Base-by-base conservation (phyloP, 148 eudicot genomes). In the Pharnaceum exiguum region DNA sequence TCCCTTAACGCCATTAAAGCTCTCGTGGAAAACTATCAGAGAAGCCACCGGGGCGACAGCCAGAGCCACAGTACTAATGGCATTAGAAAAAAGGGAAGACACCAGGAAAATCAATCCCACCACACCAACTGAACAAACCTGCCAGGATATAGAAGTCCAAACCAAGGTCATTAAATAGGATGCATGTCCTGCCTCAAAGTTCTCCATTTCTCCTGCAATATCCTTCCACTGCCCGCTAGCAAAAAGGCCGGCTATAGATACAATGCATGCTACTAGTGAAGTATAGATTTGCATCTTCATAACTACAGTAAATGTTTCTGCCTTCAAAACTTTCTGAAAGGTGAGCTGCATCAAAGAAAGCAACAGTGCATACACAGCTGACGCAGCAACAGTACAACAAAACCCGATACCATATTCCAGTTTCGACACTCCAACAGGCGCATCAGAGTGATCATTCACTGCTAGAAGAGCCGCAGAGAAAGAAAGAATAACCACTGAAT, bases 61-160 rank as follows among this genome's bases (percentile, higher is more conserved):
- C 22, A 73, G 23, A 40, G 78, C 69, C 49, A 60, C 71, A n/a
- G 66, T 69, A 46, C 69, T 65, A 24, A 58, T 28, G 2, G 62
- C 72, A 58, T 77, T 77, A n/a, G 82, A 69, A 30, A 73, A 77
- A n/a, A 77, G 62, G 18, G 82, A 61, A 0, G 78, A 77, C 30
- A 64, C 82, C 63, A 77, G 12, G 54, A 64, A 77, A 16, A 73
- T 55, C 44, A 73, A 58, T 8, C 82, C 82, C 31, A 77, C 72
- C 3, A 77, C 70, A 35, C 82, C 75, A 28, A 73, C 58, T 13
- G 54, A 65, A 40, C 75, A 51, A 1, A 77, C 37, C 61, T 77
- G 82, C 72, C 82, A 73, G 18, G 67, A 65, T 49, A 66, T 43
- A 19, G 75, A 72, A 1, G 60, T 21, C 72, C 75, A 66, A 8